These are phyloP conservation scores for Annulohypoxylon bovei DNA, from an alignment of 495 filamentous ascomycete genomes.

Conservation along the genomic window DNA sequence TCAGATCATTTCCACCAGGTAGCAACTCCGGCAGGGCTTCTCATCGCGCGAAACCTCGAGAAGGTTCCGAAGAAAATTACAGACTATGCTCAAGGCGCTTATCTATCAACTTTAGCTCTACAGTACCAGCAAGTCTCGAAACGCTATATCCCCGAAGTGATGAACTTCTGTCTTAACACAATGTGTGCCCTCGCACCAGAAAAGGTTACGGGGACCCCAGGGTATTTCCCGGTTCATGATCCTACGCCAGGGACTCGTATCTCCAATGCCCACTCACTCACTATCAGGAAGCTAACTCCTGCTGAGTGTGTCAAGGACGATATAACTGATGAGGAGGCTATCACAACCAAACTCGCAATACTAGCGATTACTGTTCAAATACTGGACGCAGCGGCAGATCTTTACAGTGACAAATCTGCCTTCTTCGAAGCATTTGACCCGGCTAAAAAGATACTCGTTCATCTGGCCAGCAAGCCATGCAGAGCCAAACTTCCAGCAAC, in stretches of 20 bases:
- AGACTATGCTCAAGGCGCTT: slow-evolving; percentile 79
- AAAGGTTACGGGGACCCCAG: slow-evolving; percentile 54
- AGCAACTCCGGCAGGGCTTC: slow-evolving; percentile 85
- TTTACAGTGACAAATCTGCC: slow-evolving; percentile 73
- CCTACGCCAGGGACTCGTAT: slow-evolving; percentile 65
- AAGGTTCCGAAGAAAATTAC: slow-evolving; percentile 68
- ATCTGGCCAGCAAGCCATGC: slow-evolving; percentile 62
- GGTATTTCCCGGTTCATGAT: slow-evolving; percentile 71
- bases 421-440: slow-evolving; percentile 79
- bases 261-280: slow-evolving; percentile 44
- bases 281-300: slow-evolving; percentile 55
- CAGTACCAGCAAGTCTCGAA: slow-evolving; percentile 84
- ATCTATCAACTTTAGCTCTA: slow-evolving; percentile 76
- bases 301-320: slow-evolving; percentile 61
- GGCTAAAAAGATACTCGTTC: slow-evolving; percentile 62
- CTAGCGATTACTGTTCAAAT: slow-evolving; percentile 66
- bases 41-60: slow-evolving; percentile 84
- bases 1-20: slow-evolving; percentile 97
- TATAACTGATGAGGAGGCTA: slow-evolving; percentile 47
- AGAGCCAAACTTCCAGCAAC: slow-evolving; percentile 57
- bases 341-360: slow-evolving; percentile 65
- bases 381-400: slow-evolving; percentile 66
- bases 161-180: slow-evolving; percentile 81
- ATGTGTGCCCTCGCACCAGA: slow-evolving; percentile 73
- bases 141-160: slow-evolving; percentile 86